Conservation (phyloP, 2,329 filamentous ascomycete species). For the Ophiostoma perfectum region DNA sequence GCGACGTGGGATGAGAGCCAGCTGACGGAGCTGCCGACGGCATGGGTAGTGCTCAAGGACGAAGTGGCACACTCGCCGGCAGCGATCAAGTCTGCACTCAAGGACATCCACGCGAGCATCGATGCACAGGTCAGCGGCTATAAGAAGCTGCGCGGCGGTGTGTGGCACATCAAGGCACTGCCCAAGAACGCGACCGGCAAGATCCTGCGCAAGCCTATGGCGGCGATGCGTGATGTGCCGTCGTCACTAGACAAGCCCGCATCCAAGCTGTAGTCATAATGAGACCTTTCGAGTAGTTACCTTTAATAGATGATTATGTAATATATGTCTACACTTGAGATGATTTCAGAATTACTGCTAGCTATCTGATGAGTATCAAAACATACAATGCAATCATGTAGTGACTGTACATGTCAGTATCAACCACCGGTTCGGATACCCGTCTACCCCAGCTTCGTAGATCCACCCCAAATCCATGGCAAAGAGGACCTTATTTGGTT, state of each 20-base stretch:
- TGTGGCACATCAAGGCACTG: constrained; percentile 33
- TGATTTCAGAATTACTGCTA: too few species aligned
- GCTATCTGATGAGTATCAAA: too few species aligned
- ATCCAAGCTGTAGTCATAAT: constrained; percentile 17
- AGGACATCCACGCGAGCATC: constrained; percentile 32
- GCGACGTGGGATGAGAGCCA: constrained; percentile 36
- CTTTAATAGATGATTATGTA: too few species aligned
- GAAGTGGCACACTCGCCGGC: not conserved
- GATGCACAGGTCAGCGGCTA: constrained; percentile 38
- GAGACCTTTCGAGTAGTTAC: not conserved
- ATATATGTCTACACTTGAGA: too few species aligned
- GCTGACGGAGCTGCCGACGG: constrained; percentile 37
- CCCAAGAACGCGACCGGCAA: constrained; percentile 38
- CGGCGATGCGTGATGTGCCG: constrained; percentile 17
- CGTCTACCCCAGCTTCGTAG: not conserved
- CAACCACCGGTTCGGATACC: not conserved
- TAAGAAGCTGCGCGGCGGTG: constrained; percentile 38
- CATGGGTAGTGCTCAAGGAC: constrained; percentile 36
- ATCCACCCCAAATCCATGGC: not conserved
- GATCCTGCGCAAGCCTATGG: constrained; percentile 30
- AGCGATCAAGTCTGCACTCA: constrained; percentile 26
- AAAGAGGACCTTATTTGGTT: not conserved
- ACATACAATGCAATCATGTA: too few species aligned
- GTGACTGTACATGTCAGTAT: not conserved
- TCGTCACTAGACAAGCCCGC: constrained; percentile 20